These are phyloP conservation scores for Phyllosticta citribraziliensis DNA, from an alignment of 2,329 filamentous ascomycete species.

Conservation along the genomic window DNA sequence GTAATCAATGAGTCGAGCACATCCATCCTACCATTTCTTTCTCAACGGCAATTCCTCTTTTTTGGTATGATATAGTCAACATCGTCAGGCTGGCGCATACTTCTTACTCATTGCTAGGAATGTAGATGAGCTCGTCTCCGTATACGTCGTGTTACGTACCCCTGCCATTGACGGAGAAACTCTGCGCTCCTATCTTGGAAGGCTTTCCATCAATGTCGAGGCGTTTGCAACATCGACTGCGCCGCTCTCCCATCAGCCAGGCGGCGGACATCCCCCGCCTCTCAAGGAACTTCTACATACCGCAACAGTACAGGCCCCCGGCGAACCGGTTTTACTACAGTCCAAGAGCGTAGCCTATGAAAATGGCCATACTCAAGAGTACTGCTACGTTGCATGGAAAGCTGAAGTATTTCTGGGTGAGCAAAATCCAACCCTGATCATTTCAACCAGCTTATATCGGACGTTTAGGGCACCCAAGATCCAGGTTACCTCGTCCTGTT, in stretches of 20 bases:
- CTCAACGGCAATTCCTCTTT: constrained; percentile 55
- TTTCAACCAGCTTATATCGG: not conserved
- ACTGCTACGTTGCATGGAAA: constrained; percentile 31
- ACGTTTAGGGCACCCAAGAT: constrained; percentile 36
- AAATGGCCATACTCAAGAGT: constrained; percentile 4
- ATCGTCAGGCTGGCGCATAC: constrained; percentile 28
- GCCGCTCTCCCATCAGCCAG: constrained; percentile 26
- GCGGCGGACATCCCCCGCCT: constrained; percentile 29
- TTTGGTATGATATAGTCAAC: constrained; percentile 50
- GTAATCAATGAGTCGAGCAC: constrained; percentile 33
- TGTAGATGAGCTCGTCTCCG: constrained; percentile 62
- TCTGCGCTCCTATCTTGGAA: constrained; percentile 49
- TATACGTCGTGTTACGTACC: constrained; percentile 59
- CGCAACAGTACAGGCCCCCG: constrained; percentile 22
- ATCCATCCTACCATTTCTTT: constrained; percentile 46
- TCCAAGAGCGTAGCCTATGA: constrained; percentile 17
- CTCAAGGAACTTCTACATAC: constrained; percentile 51
- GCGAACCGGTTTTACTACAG: constrained; percentile 22
- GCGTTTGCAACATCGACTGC: constrained; percentile 49
- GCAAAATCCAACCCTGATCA: not conserved
- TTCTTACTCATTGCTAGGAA: constrained; percentile 43
- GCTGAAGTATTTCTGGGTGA: constrained; percentile 27
- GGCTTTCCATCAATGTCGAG: constrained; percentile 58
- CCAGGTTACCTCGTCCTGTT: constrained; percentile 56
- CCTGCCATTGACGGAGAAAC: constrained; percentile 48